Conservation (phyloP, 2,329 filamentous ascomycete genomes). For the Diaporthe velutina region DNA sequence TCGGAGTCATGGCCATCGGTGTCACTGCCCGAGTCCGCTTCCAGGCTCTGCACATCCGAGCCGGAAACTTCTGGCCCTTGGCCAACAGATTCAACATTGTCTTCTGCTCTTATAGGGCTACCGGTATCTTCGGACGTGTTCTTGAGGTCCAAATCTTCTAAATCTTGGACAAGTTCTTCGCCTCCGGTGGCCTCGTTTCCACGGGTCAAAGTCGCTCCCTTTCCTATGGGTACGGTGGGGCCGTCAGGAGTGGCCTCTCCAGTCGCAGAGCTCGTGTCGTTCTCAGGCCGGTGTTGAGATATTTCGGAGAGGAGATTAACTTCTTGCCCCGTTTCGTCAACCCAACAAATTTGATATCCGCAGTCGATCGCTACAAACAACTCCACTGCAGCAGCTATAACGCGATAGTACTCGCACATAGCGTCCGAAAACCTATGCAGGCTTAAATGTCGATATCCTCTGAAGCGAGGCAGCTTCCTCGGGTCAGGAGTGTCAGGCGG, state of each 20-base stretch:
- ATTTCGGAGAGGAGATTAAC: neutral
- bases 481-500: neutral
- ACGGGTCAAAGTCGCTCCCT: neutral
- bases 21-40: neutral
- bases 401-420: neutral
- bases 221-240: neutral
- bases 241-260: neutral
- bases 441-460: conserved; percentile 9
- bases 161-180: neutral
- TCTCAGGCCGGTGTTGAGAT: neutral
- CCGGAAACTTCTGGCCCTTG: neutral
- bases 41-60: neutral
- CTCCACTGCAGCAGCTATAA: neutral
- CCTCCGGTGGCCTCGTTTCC: neutral
- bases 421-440: conserved; percentile 3
- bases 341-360: neutral
- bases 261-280: too few relatives aligned
- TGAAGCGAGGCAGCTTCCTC: neutral
- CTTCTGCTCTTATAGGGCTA: too few relatives aligned
- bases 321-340: neutral
- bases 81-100: neutral
- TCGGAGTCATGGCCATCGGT: neutral
- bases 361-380: neutral
- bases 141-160: neutral
- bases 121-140: neutral